Evolutionary conservation across 169 alveolate genomes (phyloP), one percentile per base, ranked within the genome.

Genomic region (Prorocentrum cordatum): DNA sequence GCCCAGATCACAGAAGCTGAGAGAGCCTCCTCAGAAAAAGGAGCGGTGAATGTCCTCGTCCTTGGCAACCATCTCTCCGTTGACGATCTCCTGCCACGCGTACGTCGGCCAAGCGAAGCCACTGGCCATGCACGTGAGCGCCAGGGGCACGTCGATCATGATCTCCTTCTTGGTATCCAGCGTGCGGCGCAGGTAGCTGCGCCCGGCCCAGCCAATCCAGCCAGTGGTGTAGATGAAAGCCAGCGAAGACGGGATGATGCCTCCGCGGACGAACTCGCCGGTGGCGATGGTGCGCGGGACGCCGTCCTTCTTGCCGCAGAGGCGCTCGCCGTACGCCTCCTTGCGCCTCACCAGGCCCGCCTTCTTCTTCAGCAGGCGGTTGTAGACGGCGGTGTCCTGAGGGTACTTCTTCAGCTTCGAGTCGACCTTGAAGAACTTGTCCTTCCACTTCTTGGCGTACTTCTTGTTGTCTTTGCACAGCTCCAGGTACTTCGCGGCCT

Each of bases 11-110:
- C n/a, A n/a, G n/a, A n/a, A n/a, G n/a, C n/a, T n/a, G n/a, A n/a
- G n/a, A n/a, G n/a, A n/a, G n/a, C n/a, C n/a, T n/a, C n/a, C n/a
- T n/a, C n/a, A n/a, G n/a, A n/a, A n/a, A n/a, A n/a, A n/a, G n/a
- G n/a, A n/a, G n/a, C n/a, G 45, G 70, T 73, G 85, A 70, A 73
- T 73, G 38, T 45, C 35, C 67, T 24, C 33, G 83, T 38, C 36
- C 31, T 64, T 64, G 66, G 45, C 83, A 6, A 66, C 66, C 83
- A 71, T 71, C 83, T 71, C 83, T n/a, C 83, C 83, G 66, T 71
- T 71, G n/a, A 71, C 83, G 45, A 73, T 50, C 71, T 73, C 85
- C 85, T 73, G 85, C 85, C 85, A 73, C n/a, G 85, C 68, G 2
- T 54, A 54, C 85, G 50, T 71, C 1, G 85, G 85, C 85, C 85